Conservation (phyloP, 305 asterid species). For the Solanum hybrid region DNA sequence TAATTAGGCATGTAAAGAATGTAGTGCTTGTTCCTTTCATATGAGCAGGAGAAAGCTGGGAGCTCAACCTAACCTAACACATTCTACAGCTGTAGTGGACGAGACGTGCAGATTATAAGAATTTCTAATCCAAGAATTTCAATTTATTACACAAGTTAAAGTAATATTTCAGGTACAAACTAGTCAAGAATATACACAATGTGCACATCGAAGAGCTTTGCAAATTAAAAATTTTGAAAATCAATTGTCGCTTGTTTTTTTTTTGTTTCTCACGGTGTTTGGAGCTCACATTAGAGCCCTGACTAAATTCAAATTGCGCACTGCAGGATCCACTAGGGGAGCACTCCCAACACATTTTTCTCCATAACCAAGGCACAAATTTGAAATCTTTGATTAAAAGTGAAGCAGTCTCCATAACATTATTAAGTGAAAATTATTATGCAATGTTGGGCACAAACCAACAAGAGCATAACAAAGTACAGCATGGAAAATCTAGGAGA, state of each 20-base stretch:
- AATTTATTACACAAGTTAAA: neutral
- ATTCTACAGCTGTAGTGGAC: neutral
- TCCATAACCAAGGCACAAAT: neutral
- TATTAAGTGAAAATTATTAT: too few relatives aligned
- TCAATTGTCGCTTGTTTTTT: neutral
- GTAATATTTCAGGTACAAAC: neutral
- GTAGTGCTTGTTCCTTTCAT: conserved; percentile 19
- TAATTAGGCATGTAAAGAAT: neutral
- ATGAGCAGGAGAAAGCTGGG: neutral
- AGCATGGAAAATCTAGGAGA: neutral
- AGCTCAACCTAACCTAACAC: neutral
- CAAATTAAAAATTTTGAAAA: neutral
- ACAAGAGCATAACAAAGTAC: neutral
- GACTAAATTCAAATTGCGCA: too few relatives aligned
- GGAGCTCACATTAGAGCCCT: too few relatives aligned
- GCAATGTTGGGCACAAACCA: neutral
- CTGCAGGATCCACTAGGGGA: too few relatives aligned
- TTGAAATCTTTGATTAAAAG: rapidly evolving
- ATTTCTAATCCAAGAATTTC: neutral
- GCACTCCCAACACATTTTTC: neutral
- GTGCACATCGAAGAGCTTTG: neutral
- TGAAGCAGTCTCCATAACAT: neutral
- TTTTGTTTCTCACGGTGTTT: too few relatives aligned
- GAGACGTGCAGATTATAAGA: neutral
- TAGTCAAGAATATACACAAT: neutral